Evolutionary conservation across 257 asterid species (phyloP), one percentile per base, ranked within the genome.

Genomic region (Ilex asprella): DNA sequence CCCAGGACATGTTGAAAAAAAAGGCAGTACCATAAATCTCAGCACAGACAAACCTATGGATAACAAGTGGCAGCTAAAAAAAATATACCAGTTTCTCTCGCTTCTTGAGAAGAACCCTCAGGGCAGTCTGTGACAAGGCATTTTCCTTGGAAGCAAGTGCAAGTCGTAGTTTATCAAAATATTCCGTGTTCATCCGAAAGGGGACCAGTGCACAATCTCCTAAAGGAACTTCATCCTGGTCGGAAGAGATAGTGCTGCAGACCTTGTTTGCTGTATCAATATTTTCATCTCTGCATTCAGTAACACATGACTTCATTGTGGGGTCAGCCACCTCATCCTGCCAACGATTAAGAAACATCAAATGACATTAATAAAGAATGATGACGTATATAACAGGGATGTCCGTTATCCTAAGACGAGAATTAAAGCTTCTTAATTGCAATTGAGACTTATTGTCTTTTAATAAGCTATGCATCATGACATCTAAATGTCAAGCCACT

Each of bases 11-110:
- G 41, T 35, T 35, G 41, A 35, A 35, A 8, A 8, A 35, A 35
- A 35, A 35, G 7, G 5, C 8, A 16, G 3, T 6, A 53, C 15
- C 57, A 21, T 21, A 21, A 21, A 21, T 53, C 2, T 53, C 10
- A 4, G 30, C 15, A 21, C 15, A 16, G 30, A 15, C 57, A 53
- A 53, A 53, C 11, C 14, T 0, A 53, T 7, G 11, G 30, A 15
- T 50, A 12, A 53, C 27, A 14, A 14, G 30, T 53, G 2, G 30
- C 11, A 15, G 15, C n/a, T 55, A 31, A 32, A 52, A 41, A 31
- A 71, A 15, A 7, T 3, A 53, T 84, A 89, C 95, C 89, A 84
- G 74, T 56, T 73, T 73, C 55, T 60, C 74, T 65, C 78, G 64
- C 74, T 73, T 81, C 12, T 31, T 55, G 50, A 43, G 32, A 54